Base-by-base conservation (phyloP, 176 grass and related monocot genomes). In the Coix lacrymajobi region DNA sequence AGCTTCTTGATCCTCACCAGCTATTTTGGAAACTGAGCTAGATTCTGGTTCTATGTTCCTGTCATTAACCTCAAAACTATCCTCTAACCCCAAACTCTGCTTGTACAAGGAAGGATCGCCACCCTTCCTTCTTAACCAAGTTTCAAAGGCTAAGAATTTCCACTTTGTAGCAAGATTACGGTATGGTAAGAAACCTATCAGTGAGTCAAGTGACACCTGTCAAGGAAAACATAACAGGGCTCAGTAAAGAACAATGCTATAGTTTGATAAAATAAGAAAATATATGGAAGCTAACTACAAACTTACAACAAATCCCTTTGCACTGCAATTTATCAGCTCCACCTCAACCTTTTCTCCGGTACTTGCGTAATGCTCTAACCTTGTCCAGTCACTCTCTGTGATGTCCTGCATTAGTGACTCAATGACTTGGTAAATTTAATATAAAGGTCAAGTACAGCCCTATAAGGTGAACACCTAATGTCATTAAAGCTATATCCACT, bases 171-270 rank as follows among this genome's bases (percentile, higher is more conserved):
- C 76, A 85, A 99, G 89, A 81, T 99, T 93, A 73, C 76, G 79
- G 72, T 96, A 99, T 40, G 96, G 96, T 81, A 99, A 86, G 76
- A 93, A 94, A 73, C 96, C 96, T 77, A 94, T 86, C 72, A 99
- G 74, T 14, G 96, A 92, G 76, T 92, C 89, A 22, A 96, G 90
- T 77, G 87, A 95, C n/a, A 91, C 96, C 96, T 99, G 90, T 68
- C 54, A 85, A 90, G 64, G 38, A 75, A 79, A 40, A 76, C 22
- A 33, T 56, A 82, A 65, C 12, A 58, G 79, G 84, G 75, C 7
- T 91, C 66, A 94, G 75, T 58, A 8, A 82, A 81, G 29, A 85
- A 31, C 5, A 66, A 73, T n/a, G 2, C 4, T 36, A 72, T 25
- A 62, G 34, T 62, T 34, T 69, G 46, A 61, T 74, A 79, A 75